phyloP scores from a whole-genome alignment of 768 basidiomycete species.

The Trametes meyenii region DNA sequence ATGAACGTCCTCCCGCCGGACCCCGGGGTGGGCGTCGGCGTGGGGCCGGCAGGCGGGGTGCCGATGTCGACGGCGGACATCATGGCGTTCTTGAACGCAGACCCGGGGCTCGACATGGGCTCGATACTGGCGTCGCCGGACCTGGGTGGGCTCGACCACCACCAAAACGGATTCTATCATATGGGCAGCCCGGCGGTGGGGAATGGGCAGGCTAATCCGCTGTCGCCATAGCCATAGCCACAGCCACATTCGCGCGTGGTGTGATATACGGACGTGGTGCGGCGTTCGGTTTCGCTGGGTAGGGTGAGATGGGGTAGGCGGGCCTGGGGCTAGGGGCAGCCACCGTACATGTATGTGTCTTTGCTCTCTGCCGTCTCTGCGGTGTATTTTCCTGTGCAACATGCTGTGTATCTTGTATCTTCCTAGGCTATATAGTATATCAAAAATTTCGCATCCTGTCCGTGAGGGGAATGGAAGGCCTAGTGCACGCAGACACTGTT shows the following conservation, averaged over 20 bases:
- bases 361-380: not conserved
- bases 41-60: conserved; percentile 28
- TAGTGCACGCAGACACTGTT: not conserved
- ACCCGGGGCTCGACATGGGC: conserved; percentile 19
- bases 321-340: not conserved
- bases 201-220: not conserved
- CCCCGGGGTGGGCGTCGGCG: conserved; percentile 7
- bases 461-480: not conserved
- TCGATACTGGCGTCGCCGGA: conserved; percentile 21
- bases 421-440: not conserved
- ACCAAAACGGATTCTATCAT: conserved; percentile 17
- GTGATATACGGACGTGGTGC: not conserved
- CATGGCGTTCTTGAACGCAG: conserved; percentile 59
- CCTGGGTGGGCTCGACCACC: conserved; percentile 9
- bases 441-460: not conserved
- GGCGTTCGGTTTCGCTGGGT: not conserved
- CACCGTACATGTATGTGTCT: not conserved
- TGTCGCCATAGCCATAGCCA: conserved; percentile 19
- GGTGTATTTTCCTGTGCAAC: conserved; percentile 9
- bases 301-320: not conserved
- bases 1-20: conserved; percentile 48
- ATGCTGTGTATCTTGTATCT: conserved; percentile 16
- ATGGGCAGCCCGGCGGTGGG: conserved; percentile 14
- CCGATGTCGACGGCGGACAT: conserved; percentile 64
- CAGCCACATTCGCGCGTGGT: too few species aligned